Evolutionary conservation across 2,329 filamentous ascomycete species (phyloP), one percentile per base, ranked within the genome.

Genomic region (Penicillium vulpinum): DNA sequence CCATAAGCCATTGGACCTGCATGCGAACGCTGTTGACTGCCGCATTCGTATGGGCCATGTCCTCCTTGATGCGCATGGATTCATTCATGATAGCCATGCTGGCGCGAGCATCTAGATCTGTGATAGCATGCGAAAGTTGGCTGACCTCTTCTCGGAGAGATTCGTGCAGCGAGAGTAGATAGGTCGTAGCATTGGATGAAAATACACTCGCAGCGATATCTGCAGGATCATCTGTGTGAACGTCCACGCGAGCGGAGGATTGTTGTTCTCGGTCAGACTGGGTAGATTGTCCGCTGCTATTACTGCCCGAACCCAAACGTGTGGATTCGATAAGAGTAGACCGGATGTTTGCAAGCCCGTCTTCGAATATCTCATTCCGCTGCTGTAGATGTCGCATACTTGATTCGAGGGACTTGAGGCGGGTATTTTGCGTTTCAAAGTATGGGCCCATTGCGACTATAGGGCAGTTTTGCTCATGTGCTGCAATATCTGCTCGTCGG

Each of bases 81-180:
- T 87, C 85, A 63, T 86, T 87, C 73, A 87, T 80, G 39, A 85
- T 80, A 57, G 84, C 81, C 83, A 87, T 85, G 69, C 78, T 85
- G 36, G 83, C 81, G 35, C 84, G 80, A 45, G 82, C 83, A 60
- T 88, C 85, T 40, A 86, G 76, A 54, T 86, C 84, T 4, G 80
- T 79, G 10, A 87, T 75, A 3, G 82, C 80, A 50, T 79, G 77
- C 15, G 80, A 78, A 28, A 85, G 75, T 47, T 83, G 81, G 18
- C 74, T 74, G 47, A 87, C 80, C 67, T 87, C 84, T 43, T 85
- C 82, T 13, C 85, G 82, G 18, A 87, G 76, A 22, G 80, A 81
- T 64, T 87, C 84, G 66, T 87, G 84, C 48, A 87, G 78, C 2
- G 81, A 83, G 26, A 87, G 79, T 2, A 87, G 77, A 62, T 87